These are phyloP conservation scores for Fraxinus albicans DNA, from an alignment of 305 asterid genomes.

Conservation along the genomic window DNA sequence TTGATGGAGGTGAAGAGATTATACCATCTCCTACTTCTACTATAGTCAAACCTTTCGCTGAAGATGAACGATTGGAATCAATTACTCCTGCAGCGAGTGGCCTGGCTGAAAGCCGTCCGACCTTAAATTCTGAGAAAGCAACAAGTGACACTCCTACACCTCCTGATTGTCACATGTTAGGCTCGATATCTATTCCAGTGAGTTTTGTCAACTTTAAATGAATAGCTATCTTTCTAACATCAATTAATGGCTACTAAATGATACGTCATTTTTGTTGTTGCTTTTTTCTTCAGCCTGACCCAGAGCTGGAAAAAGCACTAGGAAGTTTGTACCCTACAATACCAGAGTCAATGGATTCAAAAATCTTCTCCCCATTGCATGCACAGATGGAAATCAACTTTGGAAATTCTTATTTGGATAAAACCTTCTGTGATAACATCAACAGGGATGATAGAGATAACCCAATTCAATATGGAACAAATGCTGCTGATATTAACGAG, in stretches of 20 bases:
- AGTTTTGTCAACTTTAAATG: neutral
- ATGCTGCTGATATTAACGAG: constrained; percentile 42
- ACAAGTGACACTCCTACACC: constrained; percentile 32
- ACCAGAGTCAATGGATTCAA: constrained; percentile 47
- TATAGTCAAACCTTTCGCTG: constrained; percentile 38
- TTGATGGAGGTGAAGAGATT: constrained; percentile 48
- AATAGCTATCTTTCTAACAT: neutral
- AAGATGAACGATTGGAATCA: constrained; percentile 52
- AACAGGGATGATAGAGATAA: constrained; percentile 23
- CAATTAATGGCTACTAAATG: neutral
- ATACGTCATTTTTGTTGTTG: neutral
- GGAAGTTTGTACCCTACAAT: constrained; percentile 36
- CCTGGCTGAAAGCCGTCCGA: constrained; percentile 32
- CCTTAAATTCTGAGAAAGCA: constrained; percentile 27
- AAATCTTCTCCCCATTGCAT: constrained; percentile 71
- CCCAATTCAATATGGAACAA: constrained; percentile 57
- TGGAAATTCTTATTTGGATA: constrained; percentile 48
- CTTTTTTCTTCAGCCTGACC: constrained; percentile 49
- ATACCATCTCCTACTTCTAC: constrained; percentile 39
- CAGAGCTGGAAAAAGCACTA: constrained; percentile 56
- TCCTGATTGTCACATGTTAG: constrained; percentile 37
- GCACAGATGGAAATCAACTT: constrained; percentile 66
- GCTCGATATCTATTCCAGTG: constrained; percentile 41
- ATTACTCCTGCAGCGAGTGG: constrained; percentile 33
- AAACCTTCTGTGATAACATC: constrained; percentile 31